These are phyloP conservation scores for Plasmodium inui DNA, from an alignment of 169 alveolate species.

Conservation along the genomic window DNA sequence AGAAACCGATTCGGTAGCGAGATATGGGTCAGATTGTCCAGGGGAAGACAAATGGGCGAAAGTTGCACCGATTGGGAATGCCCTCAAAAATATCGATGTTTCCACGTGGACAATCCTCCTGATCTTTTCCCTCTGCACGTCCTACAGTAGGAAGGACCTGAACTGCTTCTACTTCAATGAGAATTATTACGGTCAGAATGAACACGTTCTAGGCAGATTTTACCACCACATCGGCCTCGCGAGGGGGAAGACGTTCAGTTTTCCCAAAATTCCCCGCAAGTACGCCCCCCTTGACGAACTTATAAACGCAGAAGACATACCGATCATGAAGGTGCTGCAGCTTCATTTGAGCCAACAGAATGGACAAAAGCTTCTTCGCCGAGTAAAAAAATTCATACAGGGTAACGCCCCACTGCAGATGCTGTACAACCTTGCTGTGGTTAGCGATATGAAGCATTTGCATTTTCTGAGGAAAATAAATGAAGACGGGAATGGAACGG, in stretches of 20 bases:
- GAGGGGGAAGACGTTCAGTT: background rate
- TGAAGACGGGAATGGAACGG: conserved; percentile 29
- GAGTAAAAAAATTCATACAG: background rate
- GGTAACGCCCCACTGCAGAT: background rate
- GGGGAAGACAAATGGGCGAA: background rate
- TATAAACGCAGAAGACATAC: conserved; percentile 9
- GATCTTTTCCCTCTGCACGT: conserved; percentile 33
- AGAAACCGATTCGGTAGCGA: background rate
- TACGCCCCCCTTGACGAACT: background rate
- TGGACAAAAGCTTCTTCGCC: background rate
- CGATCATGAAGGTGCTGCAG: conserved; percentile 54
- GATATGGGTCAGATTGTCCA: background rate
- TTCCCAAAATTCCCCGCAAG: conserved; percentile 4
- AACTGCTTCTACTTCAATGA: conserved; percentile 54
- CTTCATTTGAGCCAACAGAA: background rate
- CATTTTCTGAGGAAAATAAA: conserved; percentile 20
- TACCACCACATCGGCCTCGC: background rate
- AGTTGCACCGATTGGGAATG: background rate
- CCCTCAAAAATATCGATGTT: background rate
- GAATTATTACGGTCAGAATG: conserved; percentile 48
- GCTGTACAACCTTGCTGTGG: conserved; percentile 25
- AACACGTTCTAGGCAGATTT: background rate
- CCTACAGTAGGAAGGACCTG: conserved; percentile 30
- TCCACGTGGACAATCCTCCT: conserved; percentile 5
- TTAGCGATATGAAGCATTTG: conserved; percentile 1